Base-by-base conservation (phyloP, 805 yeast species). In the Ogataea henricii region DNA sequence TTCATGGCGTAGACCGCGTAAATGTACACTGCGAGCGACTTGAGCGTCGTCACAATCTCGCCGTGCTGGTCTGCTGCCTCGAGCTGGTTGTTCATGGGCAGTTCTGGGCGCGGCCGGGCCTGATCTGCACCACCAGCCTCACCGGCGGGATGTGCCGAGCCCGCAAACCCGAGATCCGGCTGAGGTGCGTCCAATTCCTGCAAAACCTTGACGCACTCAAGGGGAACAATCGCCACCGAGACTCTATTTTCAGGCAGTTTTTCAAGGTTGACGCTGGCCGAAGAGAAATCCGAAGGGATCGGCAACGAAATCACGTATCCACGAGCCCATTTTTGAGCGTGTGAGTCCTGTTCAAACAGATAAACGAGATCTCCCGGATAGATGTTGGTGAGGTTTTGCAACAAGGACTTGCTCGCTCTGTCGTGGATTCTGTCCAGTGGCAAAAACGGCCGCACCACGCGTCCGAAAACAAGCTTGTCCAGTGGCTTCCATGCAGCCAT, bases 361-460 rank as follows among this genome's bases (percentile, higher is more conserved):
- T 78, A 87, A 26, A 86, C 81, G 53, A 84, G 88, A 65, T 88
- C 95, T 29, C 96, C 96, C 17, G 84, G 83, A 59, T 80, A 84
- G 39, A 85, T 64, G 62, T 85, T 79, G 49, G 70, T 71, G 65
- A 53, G 56, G 36, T 53, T 51, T 8, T 49, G 53, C n/a, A 37
- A 14, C 3, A 49, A 14, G 6, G 36, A 18, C 37, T 54, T 52
- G 45, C 48, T 41, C 2, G 40, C 29, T n/a, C 47, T 43, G 22
- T 46, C 49, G 26, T 46, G 48, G 20, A 47, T 37, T 9, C 59
- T 63, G 35, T 71, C 72, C 39, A 72, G 58, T 2, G 83, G 82
- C n/a, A 72, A 52, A 60, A 75, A 78, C 1, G 81, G 68, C 48
- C 65, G 66, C 27, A 70, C 56, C 12, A 78, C 65, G 33, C 68